These are phyloP conservation scores for Ophiostoma populinum DNA, from an alignment of 2,329 filamentous ascomycete genomes.

Conservation along the genomic window DNA sequence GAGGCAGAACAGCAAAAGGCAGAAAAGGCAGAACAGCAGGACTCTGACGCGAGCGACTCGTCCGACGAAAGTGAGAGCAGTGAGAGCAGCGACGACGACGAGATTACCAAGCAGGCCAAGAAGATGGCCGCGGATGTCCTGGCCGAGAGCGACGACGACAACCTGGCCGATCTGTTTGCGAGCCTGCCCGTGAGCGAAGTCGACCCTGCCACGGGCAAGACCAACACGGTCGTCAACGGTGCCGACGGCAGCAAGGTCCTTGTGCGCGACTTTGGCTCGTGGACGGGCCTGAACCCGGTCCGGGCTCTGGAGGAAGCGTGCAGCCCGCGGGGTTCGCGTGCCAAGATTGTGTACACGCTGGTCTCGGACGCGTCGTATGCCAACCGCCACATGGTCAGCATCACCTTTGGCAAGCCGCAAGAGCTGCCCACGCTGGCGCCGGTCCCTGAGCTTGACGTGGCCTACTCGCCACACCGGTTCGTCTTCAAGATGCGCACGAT, in stretches of 20 bases:
- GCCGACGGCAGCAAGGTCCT: slow-evolving; percentile 36
- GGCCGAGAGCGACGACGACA: slow-evolving; percentile 33
- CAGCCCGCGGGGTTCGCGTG: slow-evolving; percentile 57
- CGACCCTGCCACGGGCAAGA: slow-evolving; percentile 40
- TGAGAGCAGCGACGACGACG: slow-evolving; percentile 23
- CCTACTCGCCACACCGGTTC: slow-evolving; percentile 32
- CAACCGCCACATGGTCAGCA: slow-evolving; percentile 55
- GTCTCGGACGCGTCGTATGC: slow-evolving; percentile 61
- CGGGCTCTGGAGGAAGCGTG: slow-evolving; percentile 76
- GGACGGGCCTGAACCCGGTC: slow-evolving; percentile 57
- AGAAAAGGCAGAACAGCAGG: slow-evolving; percentile 13
- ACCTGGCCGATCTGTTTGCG: slow-evolving; percentile 38
- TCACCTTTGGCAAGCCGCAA: slow-evolving; percentile 66
- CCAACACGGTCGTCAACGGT: slow-evolving; percentile 35
- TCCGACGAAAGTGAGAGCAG: slow-evolving; percentile 11
- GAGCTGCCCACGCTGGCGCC: slow-evolving; percentile 23
- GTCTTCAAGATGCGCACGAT: slow-evolving; percentile 58
- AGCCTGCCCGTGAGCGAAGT: slow-evolving; percentile 43
- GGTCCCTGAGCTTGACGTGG: slow-evolving; percentile 26
- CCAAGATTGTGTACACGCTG: slow-evolving; percentile 47
- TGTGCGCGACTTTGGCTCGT: slow-evolving; percentile 72
- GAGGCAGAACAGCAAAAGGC: slow-evolving; percentile 17
- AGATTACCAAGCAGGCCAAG: slow-evolving; percentile 38
- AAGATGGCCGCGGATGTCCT: slow-evolving; percentile 41
- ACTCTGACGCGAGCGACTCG: slow-evolving; percentile 14